Evolutionary conservation across 768 basidiomycete species (phyloP), one percentile per base, ranked within the genome.

Genomic region (Mycena belliarum): DNA sequence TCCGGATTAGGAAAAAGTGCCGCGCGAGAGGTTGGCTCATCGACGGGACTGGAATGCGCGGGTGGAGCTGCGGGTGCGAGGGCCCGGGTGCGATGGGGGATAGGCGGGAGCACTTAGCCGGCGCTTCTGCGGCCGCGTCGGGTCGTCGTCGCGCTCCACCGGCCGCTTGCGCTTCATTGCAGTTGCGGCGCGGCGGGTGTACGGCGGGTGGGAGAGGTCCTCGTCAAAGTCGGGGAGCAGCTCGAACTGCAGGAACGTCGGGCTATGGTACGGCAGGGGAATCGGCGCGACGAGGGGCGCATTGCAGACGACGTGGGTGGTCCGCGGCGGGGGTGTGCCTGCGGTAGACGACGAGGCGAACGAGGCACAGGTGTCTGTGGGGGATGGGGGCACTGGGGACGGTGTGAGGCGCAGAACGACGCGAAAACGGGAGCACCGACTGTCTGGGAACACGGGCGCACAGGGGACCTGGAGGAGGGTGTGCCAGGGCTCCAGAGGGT

Each of bases 151-250:
- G 26, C 40, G 40, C 20, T 41, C 40, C 15, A 53, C 58, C 25
- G 66, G 60, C 32, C 82, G 82, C 63, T 84, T 86, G 46, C 86
- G 82, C 64, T 86, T 87, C 16, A 60, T 29, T 0, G 53, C 45
- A 15, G 65, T 49, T 12, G 62, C 52, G 18, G 56, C 33, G 10
- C 55, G 56, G 6, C 60, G 51, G 11, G 67, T 85, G 75, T 88
- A 88, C 0, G 87, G 87, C 8, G 87, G 84, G 61, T 82, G 82
- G 0, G 87, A 88, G 40, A 88, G 80, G 66, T 88, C 86, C 66
- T 87, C 83, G 71, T 87, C 85, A 9, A 82, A 73, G 72, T 87
- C 86, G 0, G 87, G 87, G 23, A 57, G n/a, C n/a, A n/a, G 56
- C 54, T 85, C 83, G 68, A 85, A 87, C 52, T 86, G 83, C 53